Evolutionary conservation across 345 rosid species (phyloP).

Genomic region (Sonneratia alba): DNA sequence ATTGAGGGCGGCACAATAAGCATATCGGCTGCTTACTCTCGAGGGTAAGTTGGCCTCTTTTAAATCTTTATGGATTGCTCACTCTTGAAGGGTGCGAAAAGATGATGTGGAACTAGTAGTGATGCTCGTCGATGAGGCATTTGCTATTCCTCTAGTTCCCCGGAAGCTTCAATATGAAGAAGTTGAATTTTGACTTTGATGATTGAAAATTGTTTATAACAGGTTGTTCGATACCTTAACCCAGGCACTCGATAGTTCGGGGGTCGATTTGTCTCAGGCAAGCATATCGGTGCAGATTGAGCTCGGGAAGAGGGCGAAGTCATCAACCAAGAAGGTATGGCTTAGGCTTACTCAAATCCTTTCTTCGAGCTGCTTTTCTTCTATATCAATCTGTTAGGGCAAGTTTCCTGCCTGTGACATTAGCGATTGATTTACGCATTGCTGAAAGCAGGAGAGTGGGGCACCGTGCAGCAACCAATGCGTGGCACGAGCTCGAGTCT

Average conservation of each 20-base stretch:
- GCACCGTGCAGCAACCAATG: constrained; percentile 21
- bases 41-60: constrained; percentile 43
- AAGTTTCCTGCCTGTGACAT: not conserved
- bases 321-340: constrained; percentile 26
- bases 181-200: not conserved
- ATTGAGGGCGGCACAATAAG: constrained; percentile 69
- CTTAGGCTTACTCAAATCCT: constrained; percentile 7
- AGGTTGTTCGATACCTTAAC: constrained; percentile 73
- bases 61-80: not conserved
- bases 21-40: constrained; percentile 79
- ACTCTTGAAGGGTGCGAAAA: not conserved
- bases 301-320: constrained; percentile 51
- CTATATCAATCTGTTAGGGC: not conserved
- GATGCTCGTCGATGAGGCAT: not conserved
- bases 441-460: constrained; percentile 21
- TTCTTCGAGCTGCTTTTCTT: not conserved
- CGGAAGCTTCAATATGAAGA: not conserved
- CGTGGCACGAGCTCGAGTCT: constrained; percentile 20
- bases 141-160: not conserved
- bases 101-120: not conserved
- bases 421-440: not conserved
- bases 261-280: constrained; percentile 84
- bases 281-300: constrained; percentile 82
- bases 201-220: constrained; percentile 10
- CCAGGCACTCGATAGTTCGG: constrained; percentile 72